phyloP scores from a whole-genome alignment of 1,284 basidiomycete species.

The Ganoderma lingzhi region DNA sequence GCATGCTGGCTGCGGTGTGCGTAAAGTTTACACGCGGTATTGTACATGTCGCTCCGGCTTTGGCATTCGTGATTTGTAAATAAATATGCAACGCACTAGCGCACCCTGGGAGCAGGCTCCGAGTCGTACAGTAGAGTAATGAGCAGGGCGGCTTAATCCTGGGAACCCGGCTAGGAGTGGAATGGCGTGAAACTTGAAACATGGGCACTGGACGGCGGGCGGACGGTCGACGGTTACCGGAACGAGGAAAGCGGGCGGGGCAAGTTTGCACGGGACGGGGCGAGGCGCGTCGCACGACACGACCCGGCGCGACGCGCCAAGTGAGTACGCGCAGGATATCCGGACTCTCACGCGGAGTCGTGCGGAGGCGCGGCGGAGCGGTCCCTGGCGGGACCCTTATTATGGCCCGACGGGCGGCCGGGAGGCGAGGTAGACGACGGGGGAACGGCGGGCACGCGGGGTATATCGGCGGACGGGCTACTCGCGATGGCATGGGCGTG shows the following conservation, averaged over 20 bases:
- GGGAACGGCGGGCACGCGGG: conserved; percentile 8
- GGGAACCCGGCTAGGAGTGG: conserved; percentile 5
- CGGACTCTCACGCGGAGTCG: conserved; percentile 21
- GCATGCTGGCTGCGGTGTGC: conserved; percentile 9
- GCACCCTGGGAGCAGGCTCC: conserved; percentile 4
- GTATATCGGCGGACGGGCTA: conserved; percentile 14
- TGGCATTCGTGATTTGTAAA: conserved; percentile 6
- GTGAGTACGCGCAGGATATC: background rate
- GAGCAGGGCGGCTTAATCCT: conserved; percentile 13
- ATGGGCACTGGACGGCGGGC: background rate
- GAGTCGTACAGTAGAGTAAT: conserved; percentile 1
- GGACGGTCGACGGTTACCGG: background rate
- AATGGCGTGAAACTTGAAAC: conserved; percentile 3
- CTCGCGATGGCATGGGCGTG: conserved; percentile 1
- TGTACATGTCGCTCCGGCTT: conserved; percentile 12
- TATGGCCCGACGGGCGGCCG: conserved; percentile 6
- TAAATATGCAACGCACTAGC: conserved; percentile 9
- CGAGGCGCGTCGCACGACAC: conserved; percentile 3
- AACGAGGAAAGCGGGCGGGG: background rate
- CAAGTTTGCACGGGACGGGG: background rate
- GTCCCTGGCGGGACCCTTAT: conserved; percentile 5
- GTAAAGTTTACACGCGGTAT: conserved; percentile 11
- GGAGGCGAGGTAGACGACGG: conserved; percentile 12
- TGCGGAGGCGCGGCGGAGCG: conserved; percentile 19
- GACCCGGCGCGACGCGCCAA: background rate